Evolutionary conservation across 192 early-diverging fungal genomes (phyloP).

Genomic region (Powellomyces hirtus): DNA sequence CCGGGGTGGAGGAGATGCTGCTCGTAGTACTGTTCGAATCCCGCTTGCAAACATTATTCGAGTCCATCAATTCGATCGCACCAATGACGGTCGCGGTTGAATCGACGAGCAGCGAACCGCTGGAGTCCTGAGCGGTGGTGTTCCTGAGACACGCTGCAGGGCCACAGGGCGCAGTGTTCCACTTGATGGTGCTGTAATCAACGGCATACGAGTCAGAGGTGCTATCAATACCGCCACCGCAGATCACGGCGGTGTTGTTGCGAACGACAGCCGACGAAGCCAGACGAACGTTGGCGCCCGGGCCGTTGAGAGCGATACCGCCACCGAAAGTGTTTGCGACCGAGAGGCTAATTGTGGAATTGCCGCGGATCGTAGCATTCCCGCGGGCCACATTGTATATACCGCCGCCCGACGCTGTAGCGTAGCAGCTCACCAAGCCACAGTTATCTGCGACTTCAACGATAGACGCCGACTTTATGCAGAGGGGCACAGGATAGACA

Average conservation of each 20-base stretch:
- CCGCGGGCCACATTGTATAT: constrained; percentile 3
- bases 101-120: not conserved
- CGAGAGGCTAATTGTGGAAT: not conserved
- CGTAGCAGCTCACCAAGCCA: not conserved
- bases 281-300: not conserved
- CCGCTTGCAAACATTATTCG: not conserved
- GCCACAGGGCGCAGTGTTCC: constrained; percentile 9
- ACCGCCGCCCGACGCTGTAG: not conserved
- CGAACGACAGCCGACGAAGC: not conserved
- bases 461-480: not conserved
- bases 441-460: not conserved
- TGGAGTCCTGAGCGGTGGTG: not conserved
- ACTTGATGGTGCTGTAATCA: not conserved
- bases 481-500: not conserved
- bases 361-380: not conserved
- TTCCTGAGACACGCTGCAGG: constrained; percentile 6
- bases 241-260: constrained; percentile 9
- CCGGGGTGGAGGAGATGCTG: too few species aligned
- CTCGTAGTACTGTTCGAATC: not conserved
- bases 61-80: not conserved
- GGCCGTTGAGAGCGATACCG: not conserved
- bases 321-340: constrained; percentile 1
- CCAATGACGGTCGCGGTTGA: not conserved
- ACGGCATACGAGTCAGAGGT: not conserved
- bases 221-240: constrained; percentile 13